Base-by-base conservation (phyloP, 768 basidiomycete genomes). In the Lepiota brunneoincarnata region DNA sequence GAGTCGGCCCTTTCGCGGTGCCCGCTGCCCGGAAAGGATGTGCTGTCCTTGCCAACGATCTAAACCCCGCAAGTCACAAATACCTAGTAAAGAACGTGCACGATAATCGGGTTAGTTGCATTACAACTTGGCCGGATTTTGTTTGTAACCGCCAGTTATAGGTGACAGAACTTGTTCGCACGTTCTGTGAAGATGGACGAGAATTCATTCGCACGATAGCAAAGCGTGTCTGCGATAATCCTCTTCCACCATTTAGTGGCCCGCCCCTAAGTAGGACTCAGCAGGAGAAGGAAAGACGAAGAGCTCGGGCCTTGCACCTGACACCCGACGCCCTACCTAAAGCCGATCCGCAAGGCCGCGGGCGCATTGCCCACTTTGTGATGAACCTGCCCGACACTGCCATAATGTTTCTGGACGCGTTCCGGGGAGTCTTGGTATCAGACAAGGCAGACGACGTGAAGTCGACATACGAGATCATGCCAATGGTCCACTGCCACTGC, bases 361-460 rank as follows among this genome's bases (percentile, higher is more conserved):
- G 69, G 51, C 71, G 78, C 40, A 83, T 97, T 59, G 72, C 83
- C 11, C 96, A 97, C 66, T 94, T 92, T 64, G 88, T 97, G n/a
- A 96, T 99, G 94, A 99, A 99, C 69, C 77, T 99, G 17, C 97
- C 97, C 2, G 93, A 92, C 60, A 86, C 88, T 21, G 97, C 95
- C 0, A 83, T 98, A 51, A 76, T 81, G 34, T 98, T 98, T 71
- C 76, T 99, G 48, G 89, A 90, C 63, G 91, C 91, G 1, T 97
- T 92, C 74, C 80, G 82, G 3, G 93, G 93, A 1, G 77, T 89
- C 55, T 76, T 91, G 44, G 26, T 18, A 21, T 64, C 69, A 61
- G 68, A 70, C 47, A 60, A 59, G 36, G 63, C 57, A 41, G 64
- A 70, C 60, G 64, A 75, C 64, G 38, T 77, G 51, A 69, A 72